A percentile compares a stretch with the other conserved stretches of the same genome.
These are phyloP conservation scores for Bryoglossum gracile DNA, from an alignment of 495 filamentous ascomycete genomes.

Conservation along the genomic window DNA sequence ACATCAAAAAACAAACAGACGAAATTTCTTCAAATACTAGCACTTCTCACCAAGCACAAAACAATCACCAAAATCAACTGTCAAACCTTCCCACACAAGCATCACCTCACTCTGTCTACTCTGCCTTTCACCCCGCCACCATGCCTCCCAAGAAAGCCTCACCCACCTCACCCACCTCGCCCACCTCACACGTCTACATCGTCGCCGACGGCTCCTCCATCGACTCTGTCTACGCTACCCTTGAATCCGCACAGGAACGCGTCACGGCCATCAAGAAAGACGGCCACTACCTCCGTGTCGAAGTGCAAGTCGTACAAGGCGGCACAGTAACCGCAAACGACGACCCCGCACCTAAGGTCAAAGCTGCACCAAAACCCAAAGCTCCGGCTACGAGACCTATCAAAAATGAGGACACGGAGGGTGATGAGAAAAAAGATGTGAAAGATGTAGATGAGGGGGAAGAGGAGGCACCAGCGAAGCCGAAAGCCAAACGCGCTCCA, in stretches of 20 bases:
- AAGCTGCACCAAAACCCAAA: conserved; percentile 1
- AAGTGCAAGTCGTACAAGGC: neutral
- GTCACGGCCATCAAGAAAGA: neutral
- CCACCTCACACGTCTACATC: conserved; percentile 47
- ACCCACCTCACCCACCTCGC: neutral
- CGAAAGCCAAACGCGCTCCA: too few species aligned
- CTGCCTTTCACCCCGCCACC: neutral
- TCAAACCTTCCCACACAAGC: neutral
- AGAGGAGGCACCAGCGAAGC: too few species aligned
- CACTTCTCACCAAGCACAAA: neutral
- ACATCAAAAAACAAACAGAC: too few species aligned
- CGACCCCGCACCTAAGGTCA: neutral
- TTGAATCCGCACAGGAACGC: conserved; percentile 2
- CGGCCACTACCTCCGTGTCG: neutral
- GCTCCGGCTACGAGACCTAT: neutral
- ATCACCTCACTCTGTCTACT: neutral
- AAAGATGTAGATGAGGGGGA: too few species aligned
- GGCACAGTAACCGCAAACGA: neutral
- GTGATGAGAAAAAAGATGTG: too few species aligned
- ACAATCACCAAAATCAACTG: neutral
- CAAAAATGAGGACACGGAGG: neutral
- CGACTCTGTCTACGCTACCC: conserved; percentile 8
- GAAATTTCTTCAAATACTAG: neutral
- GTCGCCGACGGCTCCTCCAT: conserved; percentile 47
- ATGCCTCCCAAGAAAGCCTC: too few species aligned